These are phyloP conservation scores for Diospyros lotus DNA, from an alignment of 148 eudicot species.

Conservation along the genomic window DNA sequence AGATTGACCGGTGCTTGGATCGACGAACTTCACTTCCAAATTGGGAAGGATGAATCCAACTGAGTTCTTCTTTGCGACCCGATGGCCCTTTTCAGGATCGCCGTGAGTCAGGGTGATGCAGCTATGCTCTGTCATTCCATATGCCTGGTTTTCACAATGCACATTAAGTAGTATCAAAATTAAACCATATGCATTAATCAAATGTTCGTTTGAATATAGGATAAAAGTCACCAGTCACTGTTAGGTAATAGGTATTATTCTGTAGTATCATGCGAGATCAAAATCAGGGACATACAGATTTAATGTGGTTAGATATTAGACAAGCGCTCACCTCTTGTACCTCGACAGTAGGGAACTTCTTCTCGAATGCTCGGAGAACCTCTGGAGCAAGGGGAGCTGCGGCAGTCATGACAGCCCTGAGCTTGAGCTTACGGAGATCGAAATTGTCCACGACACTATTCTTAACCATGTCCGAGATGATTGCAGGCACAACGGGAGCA, in stretches of 20 bases:
- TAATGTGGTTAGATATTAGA: background rate
- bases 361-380: constrained; percentile 62
- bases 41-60: constrained; percentile 90
- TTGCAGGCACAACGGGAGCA: constrained; percentile 93
- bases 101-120: constrained; percentile 87
- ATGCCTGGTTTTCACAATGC: constrained; percentile 40
- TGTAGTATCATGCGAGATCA: too few species aligned
- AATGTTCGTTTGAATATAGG: too few species aligned
- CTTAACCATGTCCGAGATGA: constrained; percentile 65
- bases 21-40: constrained; percentile 77
- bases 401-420: constrained; percentile 83
- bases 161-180: too few species aligned
- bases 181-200: too few species aligned
- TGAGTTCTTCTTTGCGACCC: constrained; percentile 70
- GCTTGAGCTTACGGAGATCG: constrained; percentile 62
- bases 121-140: constrained; percentile 97
- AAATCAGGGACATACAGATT: too few species aligned
- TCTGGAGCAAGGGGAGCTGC: constrained; percentile 98
- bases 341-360: constrained; percentile 69
- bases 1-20: constrained; percentile 64
- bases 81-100: constrained; percentile 54
- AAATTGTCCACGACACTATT: constrained; percentile 69
- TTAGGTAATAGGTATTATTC: too few species aligned
- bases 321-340: constrained; percentile 69
- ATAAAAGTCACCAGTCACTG: too few species aligned